Base-by-base conservation (phyloP, 805 yeast species). In the Hanseniaspora valbyensis region DNA sequence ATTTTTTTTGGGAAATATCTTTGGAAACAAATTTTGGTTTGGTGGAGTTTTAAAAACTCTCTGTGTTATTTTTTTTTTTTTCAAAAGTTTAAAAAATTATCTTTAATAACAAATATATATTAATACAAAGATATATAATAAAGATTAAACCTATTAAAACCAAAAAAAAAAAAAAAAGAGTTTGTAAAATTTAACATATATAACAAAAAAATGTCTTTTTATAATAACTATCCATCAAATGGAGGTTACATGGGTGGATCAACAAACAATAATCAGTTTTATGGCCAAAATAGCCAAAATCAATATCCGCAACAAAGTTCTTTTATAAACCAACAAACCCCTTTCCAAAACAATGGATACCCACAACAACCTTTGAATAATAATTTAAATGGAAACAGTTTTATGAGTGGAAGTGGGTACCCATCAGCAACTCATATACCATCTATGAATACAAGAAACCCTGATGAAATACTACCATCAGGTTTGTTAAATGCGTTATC, bases 401-500 rank as follows among this genome's bases (percentile, higher is more conserved):
- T 37, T 38, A 53, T 52, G 4, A 29, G 50, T n/a, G 54, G 49
- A 40, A 56, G 54, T 12, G 50, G 56, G 40, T 60, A 59, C 4
- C 54, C 58, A 9, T 56, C 58, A 13, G 62, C 61, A 16, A 57
- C 59, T 2, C 41, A 59, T 2, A 62, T 58, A 0, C 56, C 59
- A 13, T 43, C 43, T 4, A 30, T 40, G 32, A 26, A 14, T 1
- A 28, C 52, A 7, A 49, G 45, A 37, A 49, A 59, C 52, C 61
- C 60, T 2, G 66, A 63, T n/a, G 66, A 62, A 34, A 69, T 68
- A 49, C 69, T 90, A 44, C 73, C 86, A 1, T 69, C 78, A 0
- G 98, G 98, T 0, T 61, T 88, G 42, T 65, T 94, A 4, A 95
- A 96, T 3, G 98, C 97, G 0, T 81, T 92, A 59, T 85, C 96